Conservation (phyloP, 208 protist species). For the Balamuthia mandrillaris region DNA sequence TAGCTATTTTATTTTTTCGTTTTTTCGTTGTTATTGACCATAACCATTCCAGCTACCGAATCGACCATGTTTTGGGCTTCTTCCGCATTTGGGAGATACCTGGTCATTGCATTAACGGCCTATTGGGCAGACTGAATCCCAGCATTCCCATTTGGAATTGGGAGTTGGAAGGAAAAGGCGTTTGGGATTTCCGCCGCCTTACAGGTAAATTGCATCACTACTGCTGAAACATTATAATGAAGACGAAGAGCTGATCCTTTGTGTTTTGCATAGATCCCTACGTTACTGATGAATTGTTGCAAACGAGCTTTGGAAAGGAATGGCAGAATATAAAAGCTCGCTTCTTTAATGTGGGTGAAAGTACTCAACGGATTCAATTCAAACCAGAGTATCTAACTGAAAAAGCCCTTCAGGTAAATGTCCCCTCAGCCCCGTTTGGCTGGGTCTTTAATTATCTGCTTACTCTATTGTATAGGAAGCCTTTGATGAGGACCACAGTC, state of each 20-base stretch:
- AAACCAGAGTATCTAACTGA: constrained; percentile 57
- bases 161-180: constrained; percentile 51
- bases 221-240: too few species aligned
- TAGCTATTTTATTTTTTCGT: background rate
- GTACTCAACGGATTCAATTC: constrained; percentile 34
- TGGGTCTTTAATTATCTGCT: background rate
- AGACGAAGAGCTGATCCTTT: too few species aligned
- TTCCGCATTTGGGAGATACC: constrained; percentile 82
- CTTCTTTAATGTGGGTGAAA: constrained; percentile 40
- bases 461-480: background rate
- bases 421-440: background rate
- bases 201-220: constrained; percentile 22
- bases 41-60: constrained; percentile 53
- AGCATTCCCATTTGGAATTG: constrained; percentile 46
- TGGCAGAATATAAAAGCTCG: background rate
- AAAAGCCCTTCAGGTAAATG: background rate
- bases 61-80: constrained; percentile 80
- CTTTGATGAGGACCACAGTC: background rate
- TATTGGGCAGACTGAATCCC: constrained; percentile 58
- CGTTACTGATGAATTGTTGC: constrained; percentile 52
- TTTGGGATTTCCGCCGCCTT: constrained; percentile 60
- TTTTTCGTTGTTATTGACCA: background rate
- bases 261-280: constrained; percentile 54
- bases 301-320: constrained; percentile 46
- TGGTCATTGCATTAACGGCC: constrained; percentile 34